Percentiles rank a stretch among this genome's conserved stretches.
Conservation (phyloP, 2,329 filamentous ascomycete species). For the Penicillium oxalicum region DNA sequence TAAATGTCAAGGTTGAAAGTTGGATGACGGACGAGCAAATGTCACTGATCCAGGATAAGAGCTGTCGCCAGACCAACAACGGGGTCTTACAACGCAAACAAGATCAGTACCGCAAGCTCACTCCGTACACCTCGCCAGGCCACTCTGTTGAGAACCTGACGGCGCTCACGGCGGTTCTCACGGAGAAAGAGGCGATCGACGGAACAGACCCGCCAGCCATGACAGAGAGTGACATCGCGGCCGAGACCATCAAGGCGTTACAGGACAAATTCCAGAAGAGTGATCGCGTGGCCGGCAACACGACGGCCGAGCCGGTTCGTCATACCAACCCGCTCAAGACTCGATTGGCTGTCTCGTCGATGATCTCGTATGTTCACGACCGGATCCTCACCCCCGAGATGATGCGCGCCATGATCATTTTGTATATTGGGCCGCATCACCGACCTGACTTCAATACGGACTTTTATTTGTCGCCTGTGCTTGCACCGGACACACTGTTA, state of each 20-base stretch:
- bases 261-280: conserved; percentile 26
- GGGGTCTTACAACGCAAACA: conserved; percentile 76
- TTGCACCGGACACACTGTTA: conserved; percentile 79
- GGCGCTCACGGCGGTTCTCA: conserved; percentile 5
- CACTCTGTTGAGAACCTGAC: conserved; percentile 63
- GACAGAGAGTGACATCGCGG: conserved; percentile 19
- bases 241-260: conserved; percentile 18
- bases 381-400: conserved; percentile 91
- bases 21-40: conserved; percentile 99
- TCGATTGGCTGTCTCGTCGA: conserved; percentile 87
- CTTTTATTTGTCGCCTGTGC: conserved; percentile 80
- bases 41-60: conserved; percentile 80
- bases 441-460: conserved; percentile 89
- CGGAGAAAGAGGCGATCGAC: conserved; percentile 10
- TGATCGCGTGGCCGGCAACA: conserved; percentile 33
- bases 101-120: conserved; percentile 78
- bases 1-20: conserved; percentile 96
- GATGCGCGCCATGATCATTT: conserved; percentile 98
- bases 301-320: conserved; percentile 27
- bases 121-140: conserved; percentile 67
- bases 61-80: conserved; percentile 69
- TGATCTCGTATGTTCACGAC: conserved; percentile 98
- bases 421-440: conserved; percentile 91
- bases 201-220: neutral
- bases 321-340: conserved; percentile 59